phyloP scores from a whole-genome alignment of 495 filamentous ascomycete species.

The Elaphomyces granulatus region DNA sequence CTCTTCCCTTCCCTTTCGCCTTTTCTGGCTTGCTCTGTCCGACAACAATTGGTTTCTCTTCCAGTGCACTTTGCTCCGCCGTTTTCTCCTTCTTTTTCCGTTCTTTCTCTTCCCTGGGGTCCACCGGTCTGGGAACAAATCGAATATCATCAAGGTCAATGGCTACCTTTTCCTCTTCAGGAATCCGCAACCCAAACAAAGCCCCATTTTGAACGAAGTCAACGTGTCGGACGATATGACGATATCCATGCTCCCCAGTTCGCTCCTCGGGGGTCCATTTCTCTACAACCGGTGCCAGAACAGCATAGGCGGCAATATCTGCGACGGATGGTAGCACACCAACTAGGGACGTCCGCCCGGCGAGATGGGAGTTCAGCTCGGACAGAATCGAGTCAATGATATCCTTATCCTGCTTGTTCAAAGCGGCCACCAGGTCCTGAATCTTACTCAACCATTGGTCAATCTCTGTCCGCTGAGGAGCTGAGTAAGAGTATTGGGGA shows the following conservation, averaged over 20 bases:
- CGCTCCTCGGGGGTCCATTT: constrained; percentile 75
- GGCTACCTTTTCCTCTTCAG: constrained; percentile 60
- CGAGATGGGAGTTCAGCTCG: constrained; percentile 71
- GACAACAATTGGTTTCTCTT: constrained; percentile 24
- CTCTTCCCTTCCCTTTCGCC: constrained; percentile 15
- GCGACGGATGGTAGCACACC: constrained; percentile 84
- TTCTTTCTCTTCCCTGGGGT: constrained; percentile 81
- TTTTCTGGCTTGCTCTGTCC: constrained; percentile 38
- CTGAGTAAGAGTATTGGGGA: constrained; percentile 51
- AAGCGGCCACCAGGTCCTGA: constrained; percentile 45
- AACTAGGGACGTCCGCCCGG: constrained; percentile 75
- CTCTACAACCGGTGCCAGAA: constrained; percentile 62
- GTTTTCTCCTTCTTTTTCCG: constrained; percentile 77
- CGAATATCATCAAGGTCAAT: constrained; percentile 68
- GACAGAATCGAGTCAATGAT: constrained; percentile 41
- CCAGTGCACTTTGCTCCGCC: constrained; percentile 32
- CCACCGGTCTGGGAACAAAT: constrained; percentile 66
- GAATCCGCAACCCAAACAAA: constrained; percentile 56
- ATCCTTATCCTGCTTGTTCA: constrained; percentile 43
- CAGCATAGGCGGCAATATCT: constrained; percentile 73
- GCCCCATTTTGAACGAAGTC: constrained; percentile 90
- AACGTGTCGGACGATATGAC: constrained; percentile 80
- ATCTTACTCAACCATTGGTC: constrained; percentile 73
- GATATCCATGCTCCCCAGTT: constrained; percentile 78
- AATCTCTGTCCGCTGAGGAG: constrained; percentile 69